Base-by-base conservation (phyloP, 345 rosid genomes). In the Moringa oleifera region DNA sequence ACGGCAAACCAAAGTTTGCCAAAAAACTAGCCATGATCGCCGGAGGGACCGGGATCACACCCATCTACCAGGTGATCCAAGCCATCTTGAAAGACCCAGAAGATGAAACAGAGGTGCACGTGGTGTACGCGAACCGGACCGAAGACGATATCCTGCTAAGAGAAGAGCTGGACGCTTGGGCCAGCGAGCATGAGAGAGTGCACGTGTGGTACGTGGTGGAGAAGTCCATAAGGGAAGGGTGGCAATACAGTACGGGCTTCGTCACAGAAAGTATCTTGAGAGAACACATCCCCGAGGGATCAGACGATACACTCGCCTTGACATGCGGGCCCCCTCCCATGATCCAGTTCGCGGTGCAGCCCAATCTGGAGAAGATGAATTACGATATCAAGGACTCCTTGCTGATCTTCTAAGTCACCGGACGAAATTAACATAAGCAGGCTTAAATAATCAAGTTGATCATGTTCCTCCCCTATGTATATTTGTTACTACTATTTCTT, bases 251-350 rank as follows among this genome's bases (percentile, higher is more conserved):
- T 58, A 57, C 71, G 0, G 99, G 99, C 15, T 85, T 79, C 73
- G 50, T 94, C 25, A 85, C 85, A 1, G 96, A 90, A 64, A 68
- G 31, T n/a, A 71, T 94, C 33, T 58, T 94, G 64, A 65, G 95
- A 58, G 86, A 82, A 58, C 96, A 85, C 47, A 17, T 86, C 6
- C 96, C 97, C 0, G 76, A 62, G 46, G 92, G 97, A 19, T 72
- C 86, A 1, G 69, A 66, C 1, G 89, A 84, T 0, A 56, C 83
- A 4, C 73, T 90, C 11, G 97, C 97, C 0, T 73, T 94, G 66
- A 86, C 91, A 0, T 94, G 97, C 17, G 99, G 99, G 19, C 97
- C 99, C 2, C 99, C 99, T 0, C 95, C 96, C 8, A 94, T 94
- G 99, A 88, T 93, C 62, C 90, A 94, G 66, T 94, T 85, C 18